These are phyloP conservation scores for Scheffersomyces quercinus DNA, from an alignment of 1,139 yeast species.

Conservation along the genomic window DNA sequence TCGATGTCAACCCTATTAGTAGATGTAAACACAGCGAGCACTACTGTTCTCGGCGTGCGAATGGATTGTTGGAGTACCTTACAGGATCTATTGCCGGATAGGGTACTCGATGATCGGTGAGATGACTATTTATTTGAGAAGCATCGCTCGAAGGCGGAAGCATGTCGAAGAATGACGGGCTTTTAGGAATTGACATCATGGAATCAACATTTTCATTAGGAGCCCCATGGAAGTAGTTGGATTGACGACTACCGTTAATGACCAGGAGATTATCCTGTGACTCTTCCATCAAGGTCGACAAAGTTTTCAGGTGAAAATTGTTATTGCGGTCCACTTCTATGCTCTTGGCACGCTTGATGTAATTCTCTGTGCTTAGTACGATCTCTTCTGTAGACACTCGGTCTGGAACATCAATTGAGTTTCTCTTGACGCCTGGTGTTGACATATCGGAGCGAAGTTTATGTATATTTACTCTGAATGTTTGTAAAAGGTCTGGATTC, in stretches of 20 bases:
- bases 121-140: too few relatives aligned
- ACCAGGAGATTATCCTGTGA: neutral
- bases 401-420: slow-evolving; percentile 4
- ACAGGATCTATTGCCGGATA: too few relatives aligned
- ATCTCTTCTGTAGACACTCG: neutral
- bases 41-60: too few relatives aligned
- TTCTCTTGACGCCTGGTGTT: slow-evolving; percentile 32
- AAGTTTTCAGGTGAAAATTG: neutral
- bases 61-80: too few relatives aligned
- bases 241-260: neutral
- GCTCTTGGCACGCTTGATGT: neutral
- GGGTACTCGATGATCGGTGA: too few relatives aligned
- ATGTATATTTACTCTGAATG: slow-evolving; percentile 39
- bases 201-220: too few relatives aligned
- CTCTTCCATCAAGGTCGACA: neutral
- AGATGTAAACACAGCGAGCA: too few relatives aligned
- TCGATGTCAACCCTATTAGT: too few relatives aligned
- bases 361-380: neutral
- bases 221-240: too few relatives aligned
- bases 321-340: neutral
- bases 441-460: slow-evolving; percentile 41
- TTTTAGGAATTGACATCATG: too few relatives aligned
- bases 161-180: too few relatives aligned
- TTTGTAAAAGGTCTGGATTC: slow-evolving; percentile 23
- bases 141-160: too few relatives aligned